Base-by-base conservation (phyloP, 169 alveolate genomes). In the Babesia sp. region DNA sequence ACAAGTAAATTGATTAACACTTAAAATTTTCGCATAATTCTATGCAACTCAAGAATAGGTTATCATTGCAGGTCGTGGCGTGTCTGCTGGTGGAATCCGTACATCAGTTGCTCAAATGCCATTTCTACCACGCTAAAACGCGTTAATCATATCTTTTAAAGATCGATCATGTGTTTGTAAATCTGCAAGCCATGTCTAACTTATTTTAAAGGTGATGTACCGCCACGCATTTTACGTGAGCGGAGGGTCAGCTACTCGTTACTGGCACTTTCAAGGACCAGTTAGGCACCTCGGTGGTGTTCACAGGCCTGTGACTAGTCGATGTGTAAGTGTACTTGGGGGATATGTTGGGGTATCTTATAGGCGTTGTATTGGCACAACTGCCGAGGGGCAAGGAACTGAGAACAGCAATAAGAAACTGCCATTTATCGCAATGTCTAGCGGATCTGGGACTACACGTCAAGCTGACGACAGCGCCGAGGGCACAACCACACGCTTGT, bases 401-500 rank as follows among this genome's bases (percentile, higher is more conserved):
- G 12, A 18, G 6, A 12, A 36, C 41, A 20, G 3, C 18, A 12
- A 24, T 6, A 48, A 33, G 12, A 1, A 9, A 33, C 14, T 9
- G 5, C 57, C 57, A 3, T 1, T 5, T 12, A 6, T 33, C 20
- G 57, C 8, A 9, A 16, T 14, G 3, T 16, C 1, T 1, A 16
- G 0, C 8, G 37, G 37, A 26, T 5, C 6, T 12, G 69, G 33
- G 0, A 28, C n/a, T 1, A n/a, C 8, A 29, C 61, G 53, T 1
- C 45, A 20, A 37, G 48, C 16, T 9, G 39, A 48, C 48, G 74
- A 64, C 50, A 34, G 61, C 51, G 48, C 33, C 8, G 63, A 64
- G n/a, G 61, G 29, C 37, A 42, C 39, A 14, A 36, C 54, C 1
- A 64, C 31, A 56, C 84, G 63, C 20, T 60, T 58, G 29, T 61